These are phyloP conservation scores for Daldinia bambusicola DNA, from an alignment of 495 filamentous ascomycete genomes.

Conservation along the genomic window DNA sequence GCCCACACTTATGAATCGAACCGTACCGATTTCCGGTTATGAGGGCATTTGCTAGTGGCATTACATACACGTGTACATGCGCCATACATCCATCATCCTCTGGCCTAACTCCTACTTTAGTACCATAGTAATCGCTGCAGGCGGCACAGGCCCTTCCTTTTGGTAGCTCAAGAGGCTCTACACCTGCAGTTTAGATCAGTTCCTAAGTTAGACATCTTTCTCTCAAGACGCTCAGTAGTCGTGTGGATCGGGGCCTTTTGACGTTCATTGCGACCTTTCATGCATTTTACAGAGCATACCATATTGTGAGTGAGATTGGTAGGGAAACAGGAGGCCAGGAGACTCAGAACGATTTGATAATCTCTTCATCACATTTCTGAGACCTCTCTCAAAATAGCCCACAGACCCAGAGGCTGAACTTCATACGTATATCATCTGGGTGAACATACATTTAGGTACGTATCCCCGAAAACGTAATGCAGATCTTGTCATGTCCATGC, in stretches of 20 bases:
- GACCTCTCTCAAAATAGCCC: conserved; percentile 11
- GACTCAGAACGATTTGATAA: background rate
- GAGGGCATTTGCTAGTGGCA: conserved; percentile 1
- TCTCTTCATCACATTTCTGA: conserved; percentile 2
- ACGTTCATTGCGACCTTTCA: conserved; percentile 32
- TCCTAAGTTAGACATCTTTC: conserved; percentile 9
- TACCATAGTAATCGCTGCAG: background rate
- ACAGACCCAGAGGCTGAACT: conserved; percentile 8
- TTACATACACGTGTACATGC: conserved; percentile 14
- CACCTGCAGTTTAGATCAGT: conserved; percentile 14
- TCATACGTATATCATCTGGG: too few species aligned
- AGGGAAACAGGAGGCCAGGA: background rate
- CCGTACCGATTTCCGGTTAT: background rate
- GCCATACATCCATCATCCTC: conserved; percentile 18
- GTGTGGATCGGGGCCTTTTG: conserved; percentile 23
- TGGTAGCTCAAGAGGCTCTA: conserved; percentile 4
- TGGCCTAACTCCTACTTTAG: conserved; percentile 13
- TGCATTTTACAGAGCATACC: conserved; percentile 11
- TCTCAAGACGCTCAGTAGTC: conserved; percentile 11
- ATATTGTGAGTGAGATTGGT: background rate
- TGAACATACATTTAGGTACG: too few species aligned
- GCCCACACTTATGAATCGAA: background rate
- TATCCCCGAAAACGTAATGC: background rate
- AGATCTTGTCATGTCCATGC: background rate
- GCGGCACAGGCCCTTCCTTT: conserved; percentile 22